phyloP scores from a whole-genome alignment of 352 stramenopile species.

The Ochromonadaceae sp. region DNA sequence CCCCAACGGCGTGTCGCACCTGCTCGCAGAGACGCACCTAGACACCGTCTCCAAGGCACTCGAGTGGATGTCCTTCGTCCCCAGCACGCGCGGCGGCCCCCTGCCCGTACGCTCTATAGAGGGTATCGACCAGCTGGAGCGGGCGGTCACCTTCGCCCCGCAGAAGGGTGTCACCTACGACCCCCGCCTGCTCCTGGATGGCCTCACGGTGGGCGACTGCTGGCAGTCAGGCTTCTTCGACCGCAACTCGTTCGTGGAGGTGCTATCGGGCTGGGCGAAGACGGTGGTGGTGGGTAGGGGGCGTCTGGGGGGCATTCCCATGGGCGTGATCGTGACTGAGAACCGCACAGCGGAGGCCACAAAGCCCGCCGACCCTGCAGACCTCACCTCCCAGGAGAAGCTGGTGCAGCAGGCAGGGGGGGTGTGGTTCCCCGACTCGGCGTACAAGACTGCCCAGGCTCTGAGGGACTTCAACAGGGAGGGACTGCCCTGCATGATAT shows the following conservation, averaged over 20 bases:
- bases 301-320: constrained; percentile 91
- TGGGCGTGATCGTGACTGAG: constrained; percentile 96
- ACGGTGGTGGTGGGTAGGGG: constrained; percentile 93
- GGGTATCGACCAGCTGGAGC: constrained; percentile 60
- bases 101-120: constrained; percentile 62
- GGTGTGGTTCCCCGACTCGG: constrained; percentile 99
- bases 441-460: constrained; percentile 98
- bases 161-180: constrained; percentile 62
- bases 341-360: constrained; percentile 90
- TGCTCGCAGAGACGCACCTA: constrained; percentile 88
- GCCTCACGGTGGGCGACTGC: constrained; percentile 41
- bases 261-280: constrained; percentile 94
- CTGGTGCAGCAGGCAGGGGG: constrained; percentile 72
- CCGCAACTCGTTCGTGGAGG: constrained; percentile 90
- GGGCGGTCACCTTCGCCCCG: constrained; percentile 20
- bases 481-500: constrained; percentile 96
- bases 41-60: constrained; percentile 83
- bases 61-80: constrained; percentile 92
- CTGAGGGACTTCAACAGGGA: constrained; percentile 98
- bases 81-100: constrained; percentile 44
- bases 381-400: constrained; percentile 85
- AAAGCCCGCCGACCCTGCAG: constrained; percentile 90
- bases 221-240: constrained; percentile 74
- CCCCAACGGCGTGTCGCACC: constrained; percentile 96
- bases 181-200: constrained; percentile 73